Evolutionary conservation across 306 rosid genomes (phyloP), one percentile per base, ranked within the genome.

Genomic region (Dryas alaskensis): DNA sequence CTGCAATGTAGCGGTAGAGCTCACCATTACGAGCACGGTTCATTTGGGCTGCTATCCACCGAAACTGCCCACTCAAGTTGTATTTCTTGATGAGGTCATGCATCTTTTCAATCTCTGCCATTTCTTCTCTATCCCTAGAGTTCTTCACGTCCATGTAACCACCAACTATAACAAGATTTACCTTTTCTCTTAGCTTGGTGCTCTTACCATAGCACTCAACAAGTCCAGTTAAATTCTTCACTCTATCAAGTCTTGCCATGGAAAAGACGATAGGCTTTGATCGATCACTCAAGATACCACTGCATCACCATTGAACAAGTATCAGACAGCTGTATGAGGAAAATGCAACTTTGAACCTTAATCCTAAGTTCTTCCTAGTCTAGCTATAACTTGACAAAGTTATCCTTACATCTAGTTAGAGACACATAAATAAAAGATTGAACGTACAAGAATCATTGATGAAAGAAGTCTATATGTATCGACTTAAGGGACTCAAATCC

Each of bases 251-350:
- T 17, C 77, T 60, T 60, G 77, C 69, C 77, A 73, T 48, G 50
- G 77, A 73, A 73, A 73, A 71, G 19, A 73, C 31, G 7, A 16
- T 31, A 47, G 76, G 77, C 42, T 73, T 73, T 73, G 77, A 60
- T 17, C 42, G 69, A 39, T 73, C 69, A 60, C 17, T 43, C 60
- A 73, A n/a, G 22, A 47, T 10, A 3, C 77, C 60, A 60, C 77
- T 73, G 77, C 43, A 60, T 27, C 76, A 60, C 16, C 43, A 44
- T 57, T 9, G 4, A 57, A 19, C 0, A 12, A 42, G 64, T 71
- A 57, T 57, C 44, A 25, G 4, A 57, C 31, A 3, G 43, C 43
- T 44, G 16, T 16, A 11, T 47, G 54, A 25, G 6, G 8, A 12
- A 57, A 71, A 31, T 31, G 37, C 37, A 31, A 31, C 37, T 31